phyloP scores from a whole-genome alignment of 1,284 basidiomycete species.

The Puccinia horiana region DNA sequence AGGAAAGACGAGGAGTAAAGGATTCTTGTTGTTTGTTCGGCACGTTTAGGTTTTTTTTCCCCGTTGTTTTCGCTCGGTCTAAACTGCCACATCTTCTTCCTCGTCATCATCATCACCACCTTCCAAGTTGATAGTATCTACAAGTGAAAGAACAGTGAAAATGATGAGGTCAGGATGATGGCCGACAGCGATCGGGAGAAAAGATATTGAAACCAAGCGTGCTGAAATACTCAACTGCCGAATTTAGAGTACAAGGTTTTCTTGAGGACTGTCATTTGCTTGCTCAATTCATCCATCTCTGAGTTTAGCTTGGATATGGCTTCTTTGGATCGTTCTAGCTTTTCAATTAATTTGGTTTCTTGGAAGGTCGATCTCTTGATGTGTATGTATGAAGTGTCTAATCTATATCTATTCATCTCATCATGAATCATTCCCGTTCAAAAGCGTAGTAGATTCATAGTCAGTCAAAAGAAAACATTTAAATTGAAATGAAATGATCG shows the following conservation, averaged over 20 bases:
- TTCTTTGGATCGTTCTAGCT: neutral
- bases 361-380: conserved; percentile 7
- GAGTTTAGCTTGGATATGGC: neutral
- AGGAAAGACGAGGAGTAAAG: neutral
- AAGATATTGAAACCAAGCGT: neutral
- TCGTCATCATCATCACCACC: conserved; percentile 8
- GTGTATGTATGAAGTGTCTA: conserved; percentile 29
- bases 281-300: neutral
- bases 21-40: neutral
- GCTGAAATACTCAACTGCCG: conserved; percentile 20
- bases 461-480: neutral
- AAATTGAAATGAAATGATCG: neutral
- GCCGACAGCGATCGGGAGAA: neutral
- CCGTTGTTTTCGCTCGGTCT: neutral
- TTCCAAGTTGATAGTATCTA: conserved; percentile 24
- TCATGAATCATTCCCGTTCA: neutral
- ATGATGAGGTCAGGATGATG: neutral
- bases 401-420: conserved; percentile 19
- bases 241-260: conserved; percentile 23
- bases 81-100: neutral
- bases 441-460: neutral
- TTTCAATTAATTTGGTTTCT: neutral
- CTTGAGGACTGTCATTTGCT: conserved; percentile 12
- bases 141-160: neutral
- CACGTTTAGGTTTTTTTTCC: neutral